Evolutionary conservation across 2,329 filamentous ascomycete species (phyloP), one percentile per base, ranked within the genome.

Genomic region (Aspergillus sojae): DNA sequence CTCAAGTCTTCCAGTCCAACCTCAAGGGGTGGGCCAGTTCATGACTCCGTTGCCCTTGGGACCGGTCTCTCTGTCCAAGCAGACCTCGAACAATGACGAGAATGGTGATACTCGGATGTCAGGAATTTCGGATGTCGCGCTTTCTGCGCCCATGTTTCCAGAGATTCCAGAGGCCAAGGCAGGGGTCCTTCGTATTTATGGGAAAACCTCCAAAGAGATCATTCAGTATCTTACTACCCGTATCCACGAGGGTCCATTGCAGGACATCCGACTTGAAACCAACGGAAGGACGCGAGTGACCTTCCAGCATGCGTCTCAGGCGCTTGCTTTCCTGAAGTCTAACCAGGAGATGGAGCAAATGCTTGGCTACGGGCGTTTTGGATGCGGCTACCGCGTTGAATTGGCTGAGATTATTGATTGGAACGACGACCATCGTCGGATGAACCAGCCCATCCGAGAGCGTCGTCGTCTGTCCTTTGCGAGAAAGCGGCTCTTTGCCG

Each of bases 391-490:
- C 61, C 65, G 63, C 23, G 68, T 79, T 48, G 71, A 72, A 30
- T 57, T 71, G 50, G 73, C 73, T 7, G 70, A 73, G 57, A 64
- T 75, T 26, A 71, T 76, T 55, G 71, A 72, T 36, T 77, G 76
- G 74, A 74, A 74, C 52, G 72, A 74, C 10, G 74, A 75, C 9
- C 67, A 77, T 55, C 70, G 68, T 46, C 72, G 72, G 34, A 80
- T 80, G 78, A 71, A 71, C 41, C 65, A 71, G 60, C 74, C 74
- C 3, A 65, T 70, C 57, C 74, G 76, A 50, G 78, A 80, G 63
- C 74, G 79, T 36, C 78, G 79, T 26, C 77, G 79, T 57, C 71
- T 81, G 50, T 80, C 79, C 5, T 79, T 80, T 70, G 76, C 75
- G 43, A 72, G 77, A 48, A 73, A 76, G 55, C 73, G 76, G 43